Evolutionary conservation across 257 asterid genomes (phyloP).

Genomic region (Ehretia macrophylla): DNA sequence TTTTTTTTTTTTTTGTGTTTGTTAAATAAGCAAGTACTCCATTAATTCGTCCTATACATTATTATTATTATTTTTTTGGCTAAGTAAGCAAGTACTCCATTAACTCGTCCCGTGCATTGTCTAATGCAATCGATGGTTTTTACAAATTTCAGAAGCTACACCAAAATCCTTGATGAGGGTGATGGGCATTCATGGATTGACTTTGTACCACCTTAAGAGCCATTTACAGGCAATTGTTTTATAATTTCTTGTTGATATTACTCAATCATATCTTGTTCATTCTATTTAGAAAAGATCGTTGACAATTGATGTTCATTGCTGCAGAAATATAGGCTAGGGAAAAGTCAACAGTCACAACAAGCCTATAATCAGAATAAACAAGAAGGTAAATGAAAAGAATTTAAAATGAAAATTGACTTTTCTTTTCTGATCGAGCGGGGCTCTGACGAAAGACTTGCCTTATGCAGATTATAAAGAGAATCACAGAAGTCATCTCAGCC

Average conservation of each 20-base stretch:
- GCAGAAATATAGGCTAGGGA: slow-evolving; percentile 86
- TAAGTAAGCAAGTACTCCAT: too few species aligned
- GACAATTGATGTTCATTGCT: slow-evolving; percentile 9
- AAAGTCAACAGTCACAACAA: slow-evolving; percentile 57
- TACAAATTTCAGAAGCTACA: slow-evolving; percentile 74
- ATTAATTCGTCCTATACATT: background rate
- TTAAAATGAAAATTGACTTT: slow-evolving; percentile 1
- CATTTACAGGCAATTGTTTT: slow-evolving; percentile 75
- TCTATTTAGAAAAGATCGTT: slow-evolving; percentile 4
- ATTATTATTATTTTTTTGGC: too few species aligned
- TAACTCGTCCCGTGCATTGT: background rate
- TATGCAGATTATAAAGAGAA: slow-evolving; percentile 46
- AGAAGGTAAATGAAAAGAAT: slow-evolving; percentile 33
- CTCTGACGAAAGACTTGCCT: slow-evolving; percentile 8
- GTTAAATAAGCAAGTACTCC: too few species aligned
- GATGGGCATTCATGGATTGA: slow-evolving; percentile 83
- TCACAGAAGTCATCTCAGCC: slow-evolving; percentile 24
- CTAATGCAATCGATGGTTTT: background rate
- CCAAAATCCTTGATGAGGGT: slow-evolving; percentile 94
- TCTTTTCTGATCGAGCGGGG: too few species aligned
- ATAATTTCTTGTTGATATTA: background rate
- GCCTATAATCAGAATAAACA: slow-evolving; percentile 30
- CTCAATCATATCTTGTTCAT: background rate
- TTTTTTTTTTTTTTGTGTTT: background rate
- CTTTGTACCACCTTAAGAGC: slow-evolving; percentile 93